Evolutionary conservation across 768 basidiomycete genomes (phyloP).

Genomic region (Phaeotremella skinneri): DNA sequence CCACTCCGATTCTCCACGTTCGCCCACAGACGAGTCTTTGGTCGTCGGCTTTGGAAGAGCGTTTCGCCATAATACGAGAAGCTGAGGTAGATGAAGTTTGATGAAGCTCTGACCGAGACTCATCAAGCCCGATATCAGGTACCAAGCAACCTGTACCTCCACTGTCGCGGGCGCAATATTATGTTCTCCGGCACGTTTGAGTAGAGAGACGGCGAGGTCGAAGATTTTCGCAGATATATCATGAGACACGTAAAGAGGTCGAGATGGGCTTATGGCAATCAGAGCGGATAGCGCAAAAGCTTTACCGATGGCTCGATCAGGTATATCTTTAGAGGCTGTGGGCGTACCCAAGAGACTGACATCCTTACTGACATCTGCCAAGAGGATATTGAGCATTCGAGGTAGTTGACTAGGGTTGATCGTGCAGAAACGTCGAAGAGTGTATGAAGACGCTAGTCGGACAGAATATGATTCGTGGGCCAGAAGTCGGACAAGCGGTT

Average conservation of each 20-base stretch:
- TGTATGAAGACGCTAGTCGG: constrained; percentile 82
- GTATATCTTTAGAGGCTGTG: constrained; percentile 67
- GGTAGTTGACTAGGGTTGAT: constrained; percentile 82
- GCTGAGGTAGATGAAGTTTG: constrained; percentile 84
- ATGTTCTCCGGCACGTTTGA: constrained; percentile 89
- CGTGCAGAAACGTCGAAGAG: constrained; percentile 84
- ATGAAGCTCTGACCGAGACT: constrained; percentile 90
- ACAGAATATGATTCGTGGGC: constrained; percentile 82
- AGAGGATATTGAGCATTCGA: constrained; percentile 69
- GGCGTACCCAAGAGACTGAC: constrained; percentile 70
- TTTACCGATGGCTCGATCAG: constrained; percentile 73
- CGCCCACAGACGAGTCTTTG: constrained; percentile 69
- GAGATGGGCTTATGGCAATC: constrained; percentile 76
- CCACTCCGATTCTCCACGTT: constrained; percentile 76
- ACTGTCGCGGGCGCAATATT: constrained; percentile 74
- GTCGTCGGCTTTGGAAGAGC: constrained; percentile 90
- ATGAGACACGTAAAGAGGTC: constrained; percentile 90
- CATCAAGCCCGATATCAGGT: constrained; percentile 83
- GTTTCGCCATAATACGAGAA: constrained; percentile 95
- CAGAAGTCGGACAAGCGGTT: constrained; percentile 78
- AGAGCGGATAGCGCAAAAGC: constrained; percentile 86
- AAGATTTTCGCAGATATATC: constrained; percentile 85
- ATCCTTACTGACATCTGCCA: constrained; percentile 81
- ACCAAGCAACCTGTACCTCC: constrained; percentile 94
- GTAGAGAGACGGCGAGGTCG: constrained; percentile 81